Base-by-base conservation (phyloP, 129 eudicot species). In the Solidago caesia region DNA sequence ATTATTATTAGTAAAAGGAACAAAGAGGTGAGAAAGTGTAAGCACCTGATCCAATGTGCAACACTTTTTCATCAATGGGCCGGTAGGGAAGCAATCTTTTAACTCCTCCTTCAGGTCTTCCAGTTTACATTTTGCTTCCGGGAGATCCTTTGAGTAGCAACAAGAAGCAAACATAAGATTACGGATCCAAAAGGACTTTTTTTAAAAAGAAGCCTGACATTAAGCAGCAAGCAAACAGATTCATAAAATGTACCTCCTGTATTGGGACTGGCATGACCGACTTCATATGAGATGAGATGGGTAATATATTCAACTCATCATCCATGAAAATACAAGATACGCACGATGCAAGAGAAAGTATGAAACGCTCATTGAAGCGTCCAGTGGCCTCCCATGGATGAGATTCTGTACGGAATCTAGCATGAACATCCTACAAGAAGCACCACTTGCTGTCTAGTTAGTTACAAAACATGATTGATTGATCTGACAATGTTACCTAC, bases 21-120 rank as follows among this genome's bases (percentile, higher is more conserved):
- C 56, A 33, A 15, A 33, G 41, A 45, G 15, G 46, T 53, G 29
- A n/a, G 49, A 14, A 72, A 3, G 11, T 15, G 15, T 56, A 26
- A 67, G 5, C 77, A 89, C 97, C 92, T 92, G 96, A 73, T 92
- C 98, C 76, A 89, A 55, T 47, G 98, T 92, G 75, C 89, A 81
- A 64, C 96, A 92, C 81, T 81, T 84, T 52, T 83, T 86, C 62
- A 88, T 86, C 76, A 92, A 72, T 43, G 92, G 95, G 60, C 96
- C 98, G 53, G 83, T 91, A 44, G 95, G 98, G 57, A 78, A 87
- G 64, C 84, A 92, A 73, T 89, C 95, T 67, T 72, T 81, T 73
- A 92, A 81, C 68, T 88, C 85, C 68, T 92, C 96, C 80, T 92
- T 89, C 82, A 89, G 72, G 75, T 88, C 81, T 81, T 86, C 88